Evolutionary conservation across 1,284 basidiomycete genomes (phyloP).

Genomic region (Veloboletus limbatus): DNA sequence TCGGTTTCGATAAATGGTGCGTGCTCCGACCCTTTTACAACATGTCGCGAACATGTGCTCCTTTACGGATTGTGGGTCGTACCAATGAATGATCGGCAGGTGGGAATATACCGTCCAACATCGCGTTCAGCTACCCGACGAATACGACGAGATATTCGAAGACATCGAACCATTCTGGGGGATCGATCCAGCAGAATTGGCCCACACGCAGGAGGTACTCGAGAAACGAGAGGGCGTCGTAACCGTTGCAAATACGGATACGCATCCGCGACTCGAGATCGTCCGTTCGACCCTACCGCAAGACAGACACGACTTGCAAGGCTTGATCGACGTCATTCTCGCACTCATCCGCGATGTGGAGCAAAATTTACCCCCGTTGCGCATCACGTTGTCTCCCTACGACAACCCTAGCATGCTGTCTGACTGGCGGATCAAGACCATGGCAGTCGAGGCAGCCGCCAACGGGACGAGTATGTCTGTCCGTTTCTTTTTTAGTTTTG

Average conservation of each 20-base stretch:
- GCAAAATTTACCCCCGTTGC: constrained; percentile 28
- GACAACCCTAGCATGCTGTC: constrained; percentile 32
- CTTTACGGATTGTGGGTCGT: too few species aligned
- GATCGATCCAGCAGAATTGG: constrained; percentile 45
- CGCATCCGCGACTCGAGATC: constrained; percentile 10
- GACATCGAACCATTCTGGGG: constrained; percentile 58
- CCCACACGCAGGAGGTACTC: constrained; percentile 37
- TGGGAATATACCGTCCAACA: constrained; percentile 57
- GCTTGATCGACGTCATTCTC: constrained; percentile 13
- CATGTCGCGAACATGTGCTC: too few species aligned
- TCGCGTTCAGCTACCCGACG: constrained; percentile 56
- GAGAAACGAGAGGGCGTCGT: constrained; percentile 31
- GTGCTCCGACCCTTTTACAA: not conserved
- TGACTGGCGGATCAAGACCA: constrained; percentile 25
- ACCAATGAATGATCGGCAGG: too few species aligned
- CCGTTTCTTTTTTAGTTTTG: not conserved
- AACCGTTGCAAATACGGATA: constrained; percentile 14
- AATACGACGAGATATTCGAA: constrained; percentile 53
- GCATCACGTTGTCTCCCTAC: constrained; percentile 31
- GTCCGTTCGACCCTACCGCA: constrained; percentile 4
- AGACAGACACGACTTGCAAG: constrained; percentile 1
- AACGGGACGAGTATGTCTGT: constrained; percentile 27
- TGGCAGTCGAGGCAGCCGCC: constrained; percentile 29
- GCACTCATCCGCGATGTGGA: constrained; percentile 22
- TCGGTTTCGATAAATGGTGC: constrained; percentile 59